Evolutionary conservation across 73 alveolate species (phyloP), one percentile per base, ranked within the genome.

Genomic region (Halteria grandinella): DNA sequence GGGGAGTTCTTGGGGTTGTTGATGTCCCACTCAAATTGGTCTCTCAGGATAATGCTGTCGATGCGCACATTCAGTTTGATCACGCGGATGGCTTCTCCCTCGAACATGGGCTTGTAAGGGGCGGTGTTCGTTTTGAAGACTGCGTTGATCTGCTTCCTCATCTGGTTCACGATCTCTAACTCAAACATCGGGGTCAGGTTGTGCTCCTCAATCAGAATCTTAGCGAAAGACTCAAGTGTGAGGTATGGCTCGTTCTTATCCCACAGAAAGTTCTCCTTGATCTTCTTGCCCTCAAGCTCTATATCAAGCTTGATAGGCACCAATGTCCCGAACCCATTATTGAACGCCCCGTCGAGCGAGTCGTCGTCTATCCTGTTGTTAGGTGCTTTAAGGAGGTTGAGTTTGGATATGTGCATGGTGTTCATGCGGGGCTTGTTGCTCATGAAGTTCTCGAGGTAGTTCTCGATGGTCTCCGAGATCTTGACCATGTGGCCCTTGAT

Each of bases 21-120:
- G 70, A 94, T 89, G 83, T 94, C 99, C 98, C 98, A 94, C 76
- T 94, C 98, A 58, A 94, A 91, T 74, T 91, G 87, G 64, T 94
- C 99, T 39, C 86, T 83, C 64, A 86, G 76, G 37, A 85, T 84
- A n/a, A 88, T 74, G 59, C 89, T 91, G 24, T 89, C 97, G 24
- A 91, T 73, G 53, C 94, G 21, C 41, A 94, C 82, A 73, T 94
- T 92, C 29, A 94, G 78, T 57, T 85, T 75, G 55, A 94, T 90
- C 23, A 88, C 88, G 58, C 94, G 79, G 15, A 94, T 73, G 63
- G 84, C 76, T 70, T 91, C 97, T 11, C 95, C 96, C 45, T 90
- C 97, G 18, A 88, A 83, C 23, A 88, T 86, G 18, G 91, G 91
- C 47, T 87, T 75, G 66, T 87, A 93, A 31, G n/a, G n/a, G n/a